A percentile compares a stretch with the other conserved stretches of the same genome.
Evolutionary conservation across 345 rosid genomes (phyloP).

Genomic region (Murraya paniculata): DNA sequence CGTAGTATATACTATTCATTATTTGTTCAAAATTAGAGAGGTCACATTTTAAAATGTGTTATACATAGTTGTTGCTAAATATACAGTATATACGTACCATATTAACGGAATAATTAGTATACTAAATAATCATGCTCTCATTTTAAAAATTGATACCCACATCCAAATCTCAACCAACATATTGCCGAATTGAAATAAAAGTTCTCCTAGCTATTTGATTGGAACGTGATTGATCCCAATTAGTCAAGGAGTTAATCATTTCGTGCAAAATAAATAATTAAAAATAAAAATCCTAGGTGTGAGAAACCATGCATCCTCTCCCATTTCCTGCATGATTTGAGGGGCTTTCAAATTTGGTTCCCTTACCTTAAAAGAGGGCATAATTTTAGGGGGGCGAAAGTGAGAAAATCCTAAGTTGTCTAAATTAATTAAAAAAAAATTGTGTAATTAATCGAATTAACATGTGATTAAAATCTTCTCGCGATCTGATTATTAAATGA

Average conservation of each 20-base stretch:
- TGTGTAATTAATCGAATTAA: too few species aligned
- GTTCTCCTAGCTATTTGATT: not conserved
- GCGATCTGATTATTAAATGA: too few species aligned
- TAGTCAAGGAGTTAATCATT: not conserved
- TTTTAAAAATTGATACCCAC: not conserved
- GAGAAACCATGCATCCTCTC: not conserved
- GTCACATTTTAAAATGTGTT: too few species aligned
- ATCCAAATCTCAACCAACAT: not conserved
- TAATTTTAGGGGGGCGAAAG: not conserved
- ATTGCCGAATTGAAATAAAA: not conserved
- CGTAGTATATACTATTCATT: too few species aligned
- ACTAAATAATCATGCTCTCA: not conserved
- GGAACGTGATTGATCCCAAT: not conserved
- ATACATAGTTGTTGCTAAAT: too few species aligned
- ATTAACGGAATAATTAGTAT: not conserved
- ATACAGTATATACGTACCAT: not conserved
- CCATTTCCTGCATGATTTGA: not conserved
- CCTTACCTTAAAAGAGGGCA: constrained; percentile 7
- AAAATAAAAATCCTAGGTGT: not conserved
- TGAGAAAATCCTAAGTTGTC: too few species aligned
- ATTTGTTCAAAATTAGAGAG: too few species aligned
- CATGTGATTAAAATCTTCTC: too few species aligned
- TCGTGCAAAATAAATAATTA: not conserved
- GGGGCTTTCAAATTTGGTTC: not conserved
- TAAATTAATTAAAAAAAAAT: too few species aligned